phyloP scores from a whole-genome alignment of 2,329 filamentous ascomycete genomes.

The Fusarium hostae region DNA sequence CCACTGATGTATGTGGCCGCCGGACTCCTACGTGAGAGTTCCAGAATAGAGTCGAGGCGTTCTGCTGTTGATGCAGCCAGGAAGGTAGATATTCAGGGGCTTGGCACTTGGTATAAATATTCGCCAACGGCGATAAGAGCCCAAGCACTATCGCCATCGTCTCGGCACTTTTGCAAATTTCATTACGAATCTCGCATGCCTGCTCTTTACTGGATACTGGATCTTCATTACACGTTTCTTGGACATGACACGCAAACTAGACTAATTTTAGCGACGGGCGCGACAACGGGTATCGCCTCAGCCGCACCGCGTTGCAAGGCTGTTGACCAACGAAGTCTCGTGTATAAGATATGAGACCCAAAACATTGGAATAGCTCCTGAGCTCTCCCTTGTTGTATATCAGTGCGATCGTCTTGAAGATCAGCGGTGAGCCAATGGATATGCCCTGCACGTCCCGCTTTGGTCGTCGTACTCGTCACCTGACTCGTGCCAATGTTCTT shows the following conservation, averaged over 20 bases:
- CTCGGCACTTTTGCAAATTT: neutral
- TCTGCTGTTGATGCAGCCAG: neutral
- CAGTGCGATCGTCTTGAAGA: constrained; percentile 26
- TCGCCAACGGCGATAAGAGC: constrained; percentile 2
- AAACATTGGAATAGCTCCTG: neutral
- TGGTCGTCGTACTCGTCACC: neutral
- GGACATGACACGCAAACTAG: constrained; percentile 22
- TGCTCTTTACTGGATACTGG: neutral
- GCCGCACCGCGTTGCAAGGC: neutral
- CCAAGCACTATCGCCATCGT: neutral
- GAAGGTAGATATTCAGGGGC: neutral
- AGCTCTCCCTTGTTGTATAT: constrained; percentile 11
- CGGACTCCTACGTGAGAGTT: neutral
- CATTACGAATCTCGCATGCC: constrained; percentile 15
- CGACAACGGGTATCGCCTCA: constrained; percentile 11
- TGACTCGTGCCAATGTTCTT: constrained; percentile 14
- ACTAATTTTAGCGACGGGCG: neutral
- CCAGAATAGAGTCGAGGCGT: too few relatives aligned
- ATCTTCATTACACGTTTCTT: constrained; percentile 18
- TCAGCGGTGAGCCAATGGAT: constrained; percentile 26
- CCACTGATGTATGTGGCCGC: neutral
- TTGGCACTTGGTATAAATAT: constrained; percentile 21
- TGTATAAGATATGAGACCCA: neutral
- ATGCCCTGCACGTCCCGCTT: constrained; percentile 2
- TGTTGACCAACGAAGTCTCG: neutral